Base-by-base conservation (phyloP, 352 stramenopile species). In the Thalassiosira mediterranea region DNA sequence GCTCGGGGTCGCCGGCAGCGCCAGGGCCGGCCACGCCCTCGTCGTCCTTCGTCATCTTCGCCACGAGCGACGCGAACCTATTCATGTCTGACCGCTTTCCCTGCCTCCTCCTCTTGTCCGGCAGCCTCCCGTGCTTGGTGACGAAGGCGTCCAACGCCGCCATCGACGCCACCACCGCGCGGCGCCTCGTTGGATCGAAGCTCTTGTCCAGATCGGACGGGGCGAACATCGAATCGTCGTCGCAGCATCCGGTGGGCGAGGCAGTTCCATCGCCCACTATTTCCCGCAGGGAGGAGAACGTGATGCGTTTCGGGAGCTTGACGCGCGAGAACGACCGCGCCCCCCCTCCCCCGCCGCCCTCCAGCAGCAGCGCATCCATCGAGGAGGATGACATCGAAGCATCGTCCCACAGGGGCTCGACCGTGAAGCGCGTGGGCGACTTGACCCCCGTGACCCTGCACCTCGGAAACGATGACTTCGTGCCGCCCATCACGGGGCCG, bases 151-250 rank as follows among this genome's bases (percentile, higher is more conserved):
- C 72, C 31, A 91, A 42, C n/a, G 75, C 72, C 32, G 74, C 48
- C 72, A 93, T 90, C 19, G 56, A 82, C 17, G 49, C 47, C 59
- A 91, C 85, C 21, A 90, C 52, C 23, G 77, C 75, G 37, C 26
- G 56, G 21, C 74, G 58, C 46, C 87, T 47, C 17, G 59, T 37
- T 29, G 72, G 63, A 56, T 93, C 87, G 68, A 88, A 90, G 56
- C 73, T 87, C 72, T 93, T 93, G 37, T 91, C 87, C 5, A 91
- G 73, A 72, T 93, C 87, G 59, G 80, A 91, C 11, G 80, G 54
- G 21, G 84, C 74, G 52, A 92, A 90, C 7, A 92, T 52, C 8
- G 69, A 61, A 21, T 79, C 48, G 31, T 81, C 67, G 42, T 72
- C 46, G 28, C 62, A 79, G 19, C 51, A 67, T 44, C 65, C 28